Base-by-base conservation (phyloP, 2,329 filamentous ascomycete species). In the Scopulariopsis brevicaulis region DNA sequence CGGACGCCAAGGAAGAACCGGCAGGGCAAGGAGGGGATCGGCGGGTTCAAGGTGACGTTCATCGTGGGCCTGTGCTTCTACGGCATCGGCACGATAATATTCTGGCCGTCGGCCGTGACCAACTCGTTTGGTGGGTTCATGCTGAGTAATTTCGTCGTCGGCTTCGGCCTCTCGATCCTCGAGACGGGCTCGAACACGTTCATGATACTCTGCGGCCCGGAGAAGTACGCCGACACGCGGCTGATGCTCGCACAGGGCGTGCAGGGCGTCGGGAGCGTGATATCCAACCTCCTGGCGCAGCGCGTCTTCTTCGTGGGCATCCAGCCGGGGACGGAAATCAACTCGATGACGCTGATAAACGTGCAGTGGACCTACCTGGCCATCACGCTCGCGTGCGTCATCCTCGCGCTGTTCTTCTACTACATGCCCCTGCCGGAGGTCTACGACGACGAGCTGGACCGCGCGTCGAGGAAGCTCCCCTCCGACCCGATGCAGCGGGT, bases 281-380 rank as follows among this genome's bases (percentile, higher is more conserved):
- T 93, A 24, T 87, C 85, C 53, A 85, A 86, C 1, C 72, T 92
- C 0, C 74, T 94, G 12, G 89, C 88, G 7, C 81, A 88, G 48
- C 85, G 83, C 59, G 85, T 87, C 20, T 89, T 93, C 66, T 93
- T 93, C 71, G 37, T 32, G 18, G 28, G 46, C 18, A 43, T 57
- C 12, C 24, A 43, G 32, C 46, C 55, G 5, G 51, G 20, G 12
- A 20, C 25, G 18, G 20, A 10, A 15, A 24, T 50, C 6, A 58
- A 46, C 2, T 66, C 76, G 2, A 69, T 76, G 34, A 80, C 80
- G 1, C 77, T 94, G 3, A 79, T 88, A 61, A 84, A 87, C 60
- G 87, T 93, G 1, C 90, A 94, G 69, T 95, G 87, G 86, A 88
- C 89, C 0, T 94, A 94, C 64, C 79, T 94, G n/a, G 86, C 85